phyloP scores from a whole-genome alignment of 768 basidiomycete species.

The Kwoniella dejecticola region DNA sequence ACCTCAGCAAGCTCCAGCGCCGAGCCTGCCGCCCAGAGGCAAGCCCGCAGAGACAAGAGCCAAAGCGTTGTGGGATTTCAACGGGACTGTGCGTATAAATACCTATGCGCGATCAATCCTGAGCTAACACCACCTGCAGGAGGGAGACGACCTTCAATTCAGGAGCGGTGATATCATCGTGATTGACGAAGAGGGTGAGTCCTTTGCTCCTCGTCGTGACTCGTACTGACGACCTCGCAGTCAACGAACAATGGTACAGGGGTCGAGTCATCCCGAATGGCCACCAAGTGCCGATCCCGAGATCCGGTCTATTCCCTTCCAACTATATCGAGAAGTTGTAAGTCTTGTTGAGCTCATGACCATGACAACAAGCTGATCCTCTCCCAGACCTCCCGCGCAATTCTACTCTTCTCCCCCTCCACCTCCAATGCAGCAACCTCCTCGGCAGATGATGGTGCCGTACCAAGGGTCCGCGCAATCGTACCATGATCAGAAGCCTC shows the following conservation, averaged over 20 bases:
- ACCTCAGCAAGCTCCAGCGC: conserved; percentile 7
- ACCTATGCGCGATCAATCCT: background rate
- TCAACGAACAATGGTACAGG: conserved; percentile 64
- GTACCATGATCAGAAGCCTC: conserved; percentile 24
- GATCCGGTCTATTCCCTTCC: conserved; percentile 44
- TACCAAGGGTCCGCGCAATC: conserved; percentile 22
- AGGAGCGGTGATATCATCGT: conserved; percentile 71
- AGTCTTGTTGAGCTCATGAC: background rate
- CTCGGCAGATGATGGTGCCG: conserved; percentile 32
- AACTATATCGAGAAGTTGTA: conserved; percentile 50
- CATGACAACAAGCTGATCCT: background rate
- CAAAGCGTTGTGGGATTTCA: conserved; percentile 47
- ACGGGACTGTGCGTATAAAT: conserved; percentile 34
- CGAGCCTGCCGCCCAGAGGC: conserved; percentile 23
- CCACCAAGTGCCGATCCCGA: conserved; percentile 32
- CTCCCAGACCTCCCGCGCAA: conserved; percentile 11
- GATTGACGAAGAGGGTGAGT: conserved; percentile 64
- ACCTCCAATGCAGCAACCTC: conserved; percentile 7
- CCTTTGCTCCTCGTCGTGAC: conserved; percentile 56
- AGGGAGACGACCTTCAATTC: conserved; percentile 78
- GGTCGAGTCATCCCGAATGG: conserved; percentile 63
- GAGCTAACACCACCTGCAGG: conserved; percentile 57
- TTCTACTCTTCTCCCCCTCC: conserved; percentile 27
- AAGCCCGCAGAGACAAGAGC: conserved; percentile 23
- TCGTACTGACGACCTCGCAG: conserved; percentile 61